These are phyloP conservation scores for Waltergamsia citrina DNA, from an alignment of 2,329 filamentous ascomycete species.

Conservation along the genomic window DNA sequence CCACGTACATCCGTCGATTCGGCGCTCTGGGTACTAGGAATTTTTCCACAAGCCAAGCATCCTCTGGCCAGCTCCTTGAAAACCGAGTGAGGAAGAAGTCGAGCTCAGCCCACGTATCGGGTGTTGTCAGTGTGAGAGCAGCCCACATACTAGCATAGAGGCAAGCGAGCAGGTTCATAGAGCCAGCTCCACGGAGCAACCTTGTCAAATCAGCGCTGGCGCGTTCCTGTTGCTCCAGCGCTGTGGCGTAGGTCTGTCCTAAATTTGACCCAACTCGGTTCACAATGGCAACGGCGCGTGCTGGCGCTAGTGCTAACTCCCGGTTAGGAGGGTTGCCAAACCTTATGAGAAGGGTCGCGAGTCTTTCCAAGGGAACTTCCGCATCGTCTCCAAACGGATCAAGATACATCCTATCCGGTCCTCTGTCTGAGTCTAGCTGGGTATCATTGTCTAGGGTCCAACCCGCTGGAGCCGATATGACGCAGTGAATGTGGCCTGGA, in stretches of 20 bases:
- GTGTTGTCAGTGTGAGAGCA: slow-evolving; percentile 43
- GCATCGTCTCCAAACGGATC: slow-evolving; percentile 67
- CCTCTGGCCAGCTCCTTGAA: slow-evolving; percentile 40
- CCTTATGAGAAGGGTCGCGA: neutral
- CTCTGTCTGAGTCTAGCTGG: slow-evolving; percentile 25
- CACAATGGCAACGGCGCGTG: neutral
- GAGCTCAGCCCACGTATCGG: slow-evolving; percentile 42
- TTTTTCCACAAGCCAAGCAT: slow-evolving; percentile 61
- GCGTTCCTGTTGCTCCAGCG: slow-evolving; percentile 16
- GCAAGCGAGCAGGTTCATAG: slow-evolving; percentile 42
- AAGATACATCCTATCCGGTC: slow-evolving; percentile 56
- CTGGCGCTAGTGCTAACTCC: neutral
- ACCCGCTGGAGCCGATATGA: slow-evolving; percentile 55
- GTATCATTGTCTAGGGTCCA: slow-evolving; percentile 47
- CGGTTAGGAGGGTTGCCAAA: neutral
- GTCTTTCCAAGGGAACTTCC: slow-evolving; percentile 49
- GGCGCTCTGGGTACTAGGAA: slow-evolving; percentile 37
- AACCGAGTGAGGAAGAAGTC: slow-evolving; percentile 48
- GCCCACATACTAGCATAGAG: slow-evolving; percentile 71
- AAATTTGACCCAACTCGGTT: slow-evolving; percentile 54
- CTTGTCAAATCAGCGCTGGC: slow-evolving; percentile 17
- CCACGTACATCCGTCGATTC: neutral
- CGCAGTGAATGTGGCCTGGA: slow-evolving; percentile 76
- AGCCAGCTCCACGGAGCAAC: slow-evolving; percentile 23
- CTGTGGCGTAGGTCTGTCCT: slow-evolving; percentile 44